Evolutionary conservation across 164 flowering plant genomes (phyloP).

Genomic region (Malania oleifera): DNA sequence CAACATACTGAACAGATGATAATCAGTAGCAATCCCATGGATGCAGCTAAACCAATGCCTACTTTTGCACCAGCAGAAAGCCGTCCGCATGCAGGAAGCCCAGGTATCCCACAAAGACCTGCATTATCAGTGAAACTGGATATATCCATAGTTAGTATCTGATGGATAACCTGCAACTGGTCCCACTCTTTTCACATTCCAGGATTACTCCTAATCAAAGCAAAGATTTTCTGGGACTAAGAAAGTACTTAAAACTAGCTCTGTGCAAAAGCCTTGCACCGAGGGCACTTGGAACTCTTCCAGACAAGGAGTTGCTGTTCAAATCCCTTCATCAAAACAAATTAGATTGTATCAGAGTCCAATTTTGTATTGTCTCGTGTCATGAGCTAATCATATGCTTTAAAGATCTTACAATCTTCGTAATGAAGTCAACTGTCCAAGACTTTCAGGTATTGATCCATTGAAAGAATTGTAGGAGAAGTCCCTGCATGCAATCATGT

Average conservation of each 20-base stretch:
- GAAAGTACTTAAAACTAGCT: constrained; percentile 92
- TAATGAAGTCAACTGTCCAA: constrained; percentile 71
- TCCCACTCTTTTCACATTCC: background rate
- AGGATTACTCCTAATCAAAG: background rate
- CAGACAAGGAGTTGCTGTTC: constrained; percentile 82
- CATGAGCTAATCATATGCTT: constrained; percentile 2
- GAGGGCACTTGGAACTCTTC: constrained; percentile 78
- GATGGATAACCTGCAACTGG: background rate
- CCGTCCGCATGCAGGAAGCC: constrained; percentile 78
- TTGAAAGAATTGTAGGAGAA: constrained; percentile 84
- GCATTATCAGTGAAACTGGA: constrained; percentile 86
- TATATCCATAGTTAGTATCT: constrained; percentile 12
- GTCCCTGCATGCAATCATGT: constrained; percentile 52
- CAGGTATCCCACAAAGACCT: constrained; percentile 97
- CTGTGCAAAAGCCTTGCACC: constrained; percentile 91
- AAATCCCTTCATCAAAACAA: constrained; percentile 59
- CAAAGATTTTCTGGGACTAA: background rate
- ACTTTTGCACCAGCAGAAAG: constrained; percentile 68
- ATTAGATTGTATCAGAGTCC: constrained; percentile 11
- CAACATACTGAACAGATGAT: constrained; percentile 51
- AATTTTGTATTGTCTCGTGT: background rate
- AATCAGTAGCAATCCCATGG: constrained; percentile 42
- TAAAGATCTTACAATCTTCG: constrained; percentile 58
- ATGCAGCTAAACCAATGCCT: constrained; percentile 57
- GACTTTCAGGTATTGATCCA: constrained; percentile 91